Evolutionary conservation across 257 asterid species (phyloP), one percentile per base, ranked within the genome.

Genomic region (Solanum gracilifrons): DNA sequence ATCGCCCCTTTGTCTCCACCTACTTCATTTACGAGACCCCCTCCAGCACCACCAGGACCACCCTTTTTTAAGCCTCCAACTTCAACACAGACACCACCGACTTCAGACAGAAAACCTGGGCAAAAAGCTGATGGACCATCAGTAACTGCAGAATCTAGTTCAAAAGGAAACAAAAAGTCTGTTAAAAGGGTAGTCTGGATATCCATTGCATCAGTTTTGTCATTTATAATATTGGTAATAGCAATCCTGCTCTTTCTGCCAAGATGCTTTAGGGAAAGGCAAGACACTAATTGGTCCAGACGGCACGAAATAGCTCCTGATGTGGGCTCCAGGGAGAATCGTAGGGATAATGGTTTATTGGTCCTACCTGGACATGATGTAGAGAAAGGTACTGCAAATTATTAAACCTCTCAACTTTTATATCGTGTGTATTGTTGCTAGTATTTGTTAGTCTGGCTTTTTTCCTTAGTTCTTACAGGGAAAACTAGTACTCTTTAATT

Each of bases 241-340:
- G 98, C 96, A 33, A 37, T 95, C 88, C 88, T 95, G 87, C 97
- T 97, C 82, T 95, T 92, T 32, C 43, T 96, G 92, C 99, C 99
- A 76, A 95, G 93, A 89, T 93, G 96, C 89, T 85, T 92, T 80
- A 89, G 91, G 88, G 89, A 92, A 85, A 92, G 95, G 91, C 89
- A 90, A 83, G 98, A 93, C 46, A 82, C 84, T 13, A 86, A 89
- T 86, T 90, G 99, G 87, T 92, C 98, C 55, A 95, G 96, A 90
- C 89, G 91, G 89, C 98, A 94, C 48, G 99, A 93, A 91, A 94
- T 97, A 89, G 95, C 99, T 83, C 98, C 99, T 13, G 90, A 93
- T 89, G 85, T 89, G 1, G 96, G 97, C 85, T 29, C 90, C 74
- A 86, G 98, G 90, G 97, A 95, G 88, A 94, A 94, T 90, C 93